phyloP scores from a whole-genome alignment of 108 stramenopile genomes.

The Pseudonitzschia multistriata region DNA sequence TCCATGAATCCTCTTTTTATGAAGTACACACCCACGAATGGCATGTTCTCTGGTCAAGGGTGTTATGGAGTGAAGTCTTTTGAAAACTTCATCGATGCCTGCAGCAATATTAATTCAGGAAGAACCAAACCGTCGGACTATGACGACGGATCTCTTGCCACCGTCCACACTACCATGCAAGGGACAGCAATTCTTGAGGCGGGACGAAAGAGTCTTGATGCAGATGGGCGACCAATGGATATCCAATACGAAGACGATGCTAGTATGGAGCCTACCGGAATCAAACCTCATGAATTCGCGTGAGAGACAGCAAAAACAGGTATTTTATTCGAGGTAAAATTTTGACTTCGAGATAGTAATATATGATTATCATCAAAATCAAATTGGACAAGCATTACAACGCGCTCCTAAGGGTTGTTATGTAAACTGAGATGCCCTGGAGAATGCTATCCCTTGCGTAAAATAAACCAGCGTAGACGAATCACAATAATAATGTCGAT shows the following conservation, averaged over 20 bases:
- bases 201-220: constrained; percentile 88
- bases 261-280: constrained; percentile 51
- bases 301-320: too few relatives aligned
- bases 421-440: too few relatives aligned
- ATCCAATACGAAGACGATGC: constrained; percentile 79
- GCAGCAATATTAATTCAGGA: constrained; percentile 60
- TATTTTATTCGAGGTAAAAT: too few relatives aligned
- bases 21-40: constrained; percentile 98
- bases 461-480: neutral
- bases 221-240: constrained; percentile 83
- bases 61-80: constrained; percentile 97
- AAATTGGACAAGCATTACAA: too few relatives aligned
- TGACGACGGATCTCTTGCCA: constrained; percentile 90
- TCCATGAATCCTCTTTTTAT: constrained; percentile 98
- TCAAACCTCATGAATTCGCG: constrained; percentile 54
- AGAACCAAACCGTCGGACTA: constrained; percentile 61
- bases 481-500: neutral
- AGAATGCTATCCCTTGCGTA: neutral
- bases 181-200: constrained; percentile 99
- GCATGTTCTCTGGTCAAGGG: constrained; percentile 92
- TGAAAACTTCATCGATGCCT: constrained; percentile 80
- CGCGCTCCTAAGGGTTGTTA: too few relatives aligned
- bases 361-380: too few relatives aligned
- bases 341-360: too few relatives aligned
- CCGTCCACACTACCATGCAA: constrained; percentile 91